Conservation (phyloP, 495 filamentous ascomycete species). For the Neurospora terricola region DNA sequence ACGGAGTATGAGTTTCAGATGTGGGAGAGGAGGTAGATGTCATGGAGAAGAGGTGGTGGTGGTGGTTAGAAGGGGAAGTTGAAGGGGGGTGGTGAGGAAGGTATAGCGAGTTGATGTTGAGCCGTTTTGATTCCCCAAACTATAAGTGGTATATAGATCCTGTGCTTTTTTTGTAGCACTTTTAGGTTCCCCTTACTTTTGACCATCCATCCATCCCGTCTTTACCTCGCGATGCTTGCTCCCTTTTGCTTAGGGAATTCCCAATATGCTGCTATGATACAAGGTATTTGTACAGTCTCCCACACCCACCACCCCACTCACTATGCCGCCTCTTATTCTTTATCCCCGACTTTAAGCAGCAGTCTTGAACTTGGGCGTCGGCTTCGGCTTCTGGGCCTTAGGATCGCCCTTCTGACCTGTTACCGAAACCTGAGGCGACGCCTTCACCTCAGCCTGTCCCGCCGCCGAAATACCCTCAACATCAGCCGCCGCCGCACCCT, state of each 20-base stretch:
- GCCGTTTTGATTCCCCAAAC: not conserved
- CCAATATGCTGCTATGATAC: not conserved
- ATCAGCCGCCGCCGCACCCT: not conserved
- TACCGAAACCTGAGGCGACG: not conserved
- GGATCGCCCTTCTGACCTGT: not conserved
- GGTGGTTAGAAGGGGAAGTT: not conserved
- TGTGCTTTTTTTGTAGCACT: not conserved
- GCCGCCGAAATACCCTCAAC: not conserved
- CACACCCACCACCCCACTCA: not conserved
- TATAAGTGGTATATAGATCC: not conserved
- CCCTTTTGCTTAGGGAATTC: not conserved
- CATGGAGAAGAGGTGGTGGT: not conserved
- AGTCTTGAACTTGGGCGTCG: not conserved
- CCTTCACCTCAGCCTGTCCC: not conserved
- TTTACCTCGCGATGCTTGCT: not conserved
- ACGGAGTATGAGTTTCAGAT: conserved; percentile 56
- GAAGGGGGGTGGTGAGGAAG: too few species aligned
- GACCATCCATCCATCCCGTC: not conserved
- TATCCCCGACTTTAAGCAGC: not conserved
- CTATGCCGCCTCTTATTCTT: not conserved
- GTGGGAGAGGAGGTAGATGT: conserved; percentile 43
- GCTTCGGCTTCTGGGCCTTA: not conserved
- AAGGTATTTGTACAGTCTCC: not conserved
- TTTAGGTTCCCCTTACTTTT: not conserved
- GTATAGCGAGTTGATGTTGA: not conserved